phyloP scores from a whole-genome alignment of 345 rosid species.

The Salix caprea region DNA sequence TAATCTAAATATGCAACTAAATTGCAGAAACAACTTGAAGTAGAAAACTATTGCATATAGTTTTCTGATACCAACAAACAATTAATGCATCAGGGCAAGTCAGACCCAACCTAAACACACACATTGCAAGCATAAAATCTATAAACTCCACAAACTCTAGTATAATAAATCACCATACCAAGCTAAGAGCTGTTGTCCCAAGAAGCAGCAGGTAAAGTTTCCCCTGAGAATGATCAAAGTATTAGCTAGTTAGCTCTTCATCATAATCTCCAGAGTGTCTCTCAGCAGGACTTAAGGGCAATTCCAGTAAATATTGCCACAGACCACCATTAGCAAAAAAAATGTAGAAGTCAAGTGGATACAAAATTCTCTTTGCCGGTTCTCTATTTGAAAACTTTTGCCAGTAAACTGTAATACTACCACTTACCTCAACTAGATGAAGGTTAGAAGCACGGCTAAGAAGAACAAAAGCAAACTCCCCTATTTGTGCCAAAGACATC shows the following conservation, averaged over 20 bases:
- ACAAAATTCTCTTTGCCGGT: neutral
- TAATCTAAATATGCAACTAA: neutral
- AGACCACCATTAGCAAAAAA: neutral
- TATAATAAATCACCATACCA: constrained; percentile 37
- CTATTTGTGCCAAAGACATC: constrained; percentile 94
- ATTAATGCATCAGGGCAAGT: neutral
- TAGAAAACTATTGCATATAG: neutral
- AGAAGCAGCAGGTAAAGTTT: constrained; percentile 83
- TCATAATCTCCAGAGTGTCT: neutral
- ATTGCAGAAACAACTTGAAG: neutral
- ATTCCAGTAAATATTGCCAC: neutral
- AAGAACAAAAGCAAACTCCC: constrained; percentile 95
- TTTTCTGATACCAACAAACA: neutral
- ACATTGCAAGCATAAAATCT: neutral
- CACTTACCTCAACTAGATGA: constrained; percentile 82
- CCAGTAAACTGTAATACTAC: constrained; percentile 6
- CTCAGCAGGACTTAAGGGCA: neutral
- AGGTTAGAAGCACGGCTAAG: constrained; percentile 98
- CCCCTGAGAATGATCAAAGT: constrained; percentile 45
- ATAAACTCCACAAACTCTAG: neutral
- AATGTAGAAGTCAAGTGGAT: neutral
- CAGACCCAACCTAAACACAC: neutral
- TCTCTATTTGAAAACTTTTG: neutral
- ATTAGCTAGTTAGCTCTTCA: constrained; percentile 7
- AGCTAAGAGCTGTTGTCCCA: constrained; percentile 89